Evolutionary conservation across 768 basidiomycete species (phyloP).

Genomic region (Cystofilobasidium bisporidii): DNA sequence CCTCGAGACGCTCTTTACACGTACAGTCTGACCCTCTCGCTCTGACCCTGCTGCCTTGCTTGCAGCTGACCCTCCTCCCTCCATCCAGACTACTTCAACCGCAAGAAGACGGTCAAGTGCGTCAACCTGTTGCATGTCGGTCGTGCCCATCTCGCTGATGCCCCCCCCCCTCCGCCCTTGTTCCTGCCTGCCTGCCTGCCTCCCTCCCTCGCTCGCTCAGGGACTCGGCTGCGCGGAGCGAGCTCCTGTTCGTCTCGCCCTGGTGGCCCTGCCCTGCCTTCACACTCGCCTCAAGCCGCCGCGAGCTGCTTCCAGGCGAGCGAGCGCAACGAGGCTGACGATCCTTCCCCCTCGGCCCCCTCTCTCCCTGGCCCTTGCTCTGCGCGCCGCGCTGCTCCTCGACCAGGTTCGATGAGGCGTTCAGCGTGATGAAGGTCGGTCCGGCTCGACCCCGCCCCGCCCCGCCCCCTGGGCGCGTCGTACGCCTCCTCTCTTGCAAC

Average conservation of each 20-base stretch:
- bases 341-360: no score
- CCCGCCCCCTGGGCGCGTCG: not conserved
- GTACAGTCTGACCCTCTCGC: not conserved
- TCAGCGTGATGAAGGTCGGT: slow-evolving; percentile 24
- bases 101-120: slow-evolving; percentile 14
- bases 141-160: no score
- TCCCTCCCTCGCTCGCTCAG: not conserved
- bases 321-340: no score
- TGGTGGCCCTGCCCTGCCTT: not conserved
- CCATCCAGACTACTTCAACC: slow-evolving; percentile 24
- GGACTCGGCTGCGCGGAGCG: slow-evolving; percentile 27
- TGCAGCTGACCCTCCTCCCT: not conserved
- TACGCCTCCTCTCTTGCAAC: no score
- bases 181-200: not conserved
- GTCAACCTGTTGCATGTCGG: no score
- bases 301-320: no score
- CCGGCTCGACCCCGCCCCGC: no score
- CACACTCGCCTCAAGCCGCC: no score
- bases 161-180: no score
- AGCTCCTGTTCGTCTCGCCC: slow-evolving; percentile 13
- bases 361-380: not conserved
- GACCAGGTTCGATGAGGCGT: slow-evolving; percentile 25
- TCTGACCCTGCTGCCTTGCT: not conserved
- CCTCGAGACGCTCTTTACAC: slow-evolving; percentile 21
- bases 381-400: no score